Evolutionary conservation across 2,329 filamentous ascomycete species (phyloP).

Genomic region (Scedosporium apiospermum): DNA sequence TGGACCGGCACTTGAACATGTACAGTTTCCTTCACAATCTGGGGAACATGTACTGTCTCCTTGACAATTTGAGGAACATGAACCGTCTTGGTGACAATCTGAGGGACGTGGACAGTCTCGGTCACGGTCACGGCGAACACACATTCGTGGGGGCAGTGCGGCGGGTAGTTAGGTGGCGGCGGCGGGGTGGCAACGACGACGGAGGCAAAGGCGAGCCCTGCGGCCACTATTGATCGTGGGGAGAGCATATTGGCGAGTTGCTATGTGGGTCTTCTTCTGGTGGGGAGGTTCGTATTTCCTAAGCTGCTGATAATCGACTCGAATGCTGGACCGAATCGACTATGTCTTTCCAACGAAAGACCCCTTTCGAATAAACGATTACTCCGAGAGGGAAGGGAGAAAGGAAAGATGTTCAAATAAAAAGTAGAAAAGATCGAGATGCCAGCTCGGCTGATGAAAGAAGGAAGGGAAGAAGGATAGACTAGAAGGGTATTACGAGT

Average conservation of each 20-base stretch:
- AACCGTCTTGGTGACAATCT: conserved; percentile 2
- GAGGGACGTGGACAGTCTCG: background rate
- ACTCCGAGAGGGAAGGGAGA: background rate
- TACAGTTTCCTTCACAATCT: conserved; percentile 1
- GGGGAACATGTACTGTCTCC: background rate
- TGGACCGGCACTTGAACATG: conserved; percentile 3
- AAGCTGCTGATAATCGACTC: background rate
- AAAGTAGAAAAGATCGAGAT: conserved; percentile 3
- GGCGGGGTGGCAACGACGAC: background rate
- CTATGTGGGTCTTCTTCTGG: background rate
- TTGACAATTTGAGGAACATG: background rate
- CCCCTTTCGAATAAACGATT: background rate
- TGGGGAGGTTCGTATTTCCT: background rate
- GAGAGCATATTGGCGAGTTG: background rate
- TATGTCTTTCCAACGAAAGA: background rate
- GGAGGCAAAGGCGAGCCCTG: conserved; percentile 2
- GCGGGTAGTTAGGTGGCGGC: background rate
- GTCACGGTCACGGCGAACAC: background rate
- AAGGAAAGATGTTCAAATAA: background rate
- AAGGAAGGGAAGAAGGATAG: background rate
- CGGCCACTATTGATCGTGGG: background rate
- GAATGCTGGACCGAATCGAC: background rate
- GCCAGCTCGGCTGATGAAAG: conserved; percentile 1
- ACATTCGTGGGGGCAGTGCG: conserved; percentile 3
- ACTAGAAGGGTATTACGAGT: background rate